These are phyloP conservation scores for Cytospora piceicola DNA, from an alignment of 2,329 filamentous ascomycete genomes.

Conservation along the genomic window DNA sequence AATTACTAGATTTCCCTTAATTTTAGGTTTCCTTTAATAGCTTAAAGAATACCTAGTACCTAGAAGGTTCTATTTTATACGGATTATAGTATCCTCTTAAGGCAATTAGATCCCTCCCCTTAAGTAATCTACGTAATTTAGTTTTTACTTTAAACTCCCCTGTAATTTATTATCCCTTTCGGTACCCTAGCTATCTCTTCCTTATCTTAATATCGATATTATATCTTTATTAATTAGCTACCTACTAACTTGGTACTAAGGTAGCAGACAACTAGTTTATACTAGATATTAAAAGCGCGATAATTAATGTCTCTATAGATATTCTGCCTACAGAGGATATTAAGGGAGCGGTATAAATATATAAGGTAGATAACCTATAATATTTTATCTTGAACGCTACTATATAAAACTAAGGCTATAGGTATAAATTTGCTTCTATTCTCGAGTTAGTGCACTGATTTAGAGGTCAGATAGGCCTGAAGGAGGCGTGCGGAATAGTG, in stretches of 20 bases:
- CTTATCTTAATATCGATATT: background rate
- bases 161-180: background rate
- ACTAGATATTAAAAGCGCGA: background rate
- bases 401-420: background rate
- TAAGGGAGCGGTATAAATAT: background rate
- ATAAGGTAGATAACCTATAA: background rate
- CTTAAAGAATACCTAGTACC: background rate
- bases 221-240: too few species aligned
- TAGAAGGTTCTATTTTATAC: too few species aligned
- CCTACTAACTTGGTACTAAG: too few species aligned
- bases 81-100: too few species aligned
- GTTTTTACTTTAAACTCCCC: background rate
- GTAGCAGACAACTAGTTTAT: background rate
- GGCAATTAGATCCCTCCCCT: constrained; percentile 12
- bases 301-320: background rate
- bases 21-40: too few species aligned
- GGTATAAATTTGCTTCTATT: background rate
- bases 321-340: background rate
- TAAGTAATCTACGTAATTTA: background rate
- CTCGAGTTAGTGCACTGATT: background rate
- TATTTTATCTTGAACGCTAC: background rate
- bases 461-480: background rate
- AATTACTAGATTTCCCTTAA: too few species aligned
- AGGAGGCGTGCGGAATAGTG: constrained; percentile 4
- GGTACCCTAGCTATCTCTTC: background rate